These are phyloP conservation scores for Plasmodium adleri DNA, from an alignment of 169 alveolate species.

Conservation along the genomic window DNA sequence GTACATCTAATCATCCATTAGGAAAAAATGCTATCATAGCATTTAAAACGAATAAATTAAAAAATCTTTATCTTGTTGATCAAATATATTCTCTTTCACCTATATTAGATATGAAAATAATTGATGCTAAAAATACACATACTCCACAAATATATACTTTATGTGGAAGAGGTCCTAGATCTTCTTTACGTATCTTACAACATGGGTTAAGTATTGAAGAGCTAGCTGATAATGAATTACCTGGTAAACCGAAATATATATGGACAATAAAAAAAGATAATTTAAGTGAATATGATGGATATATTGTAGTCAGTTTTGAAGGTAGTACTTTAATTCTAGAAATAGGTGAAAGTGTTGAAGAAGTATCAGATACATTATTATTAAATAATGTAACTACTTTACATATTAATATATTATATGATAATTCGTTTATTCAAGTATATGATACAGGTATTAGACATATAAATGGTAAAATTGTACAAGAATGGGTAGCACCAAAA, in stretches of 20 bases:
- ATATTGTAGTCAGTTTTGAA: slow-evolving; percentile 95
- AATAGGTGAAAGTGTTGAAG: slow-evolving; percentile 95
- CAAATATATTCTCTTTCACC: slow-evolving; percentile 95
- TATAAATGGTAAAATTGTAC: slow-evolving; percentile 83
- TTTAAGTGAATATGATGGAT: slow-evolving; percentile 87
- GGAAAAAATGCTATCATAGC: slow-evolving; percentile 90
- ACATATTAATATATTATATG: slow-evolving; percentile 88
- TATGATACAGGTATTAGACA: slow-evolving; percentile 93
- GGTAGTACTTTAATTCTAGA: slow-evolving; percentile 95
- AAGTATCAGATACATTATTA: slow-evolving; percentile 93
- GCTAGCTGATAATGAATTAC: slow-evolving; percentile 95
- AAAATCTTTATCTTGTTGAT: slow-evolving; percentile 91
- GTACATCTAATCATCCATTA: slow-evolving; percentile 92
- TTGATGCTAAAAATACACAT: slow-evolving; percentile 91
- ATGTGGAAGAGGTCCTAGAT: slow-evolving; percentile 97
- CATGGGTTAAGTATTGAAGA: slow-evolving; percentile 97
- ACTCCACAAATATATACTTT: slow-evolving; percentile 88
- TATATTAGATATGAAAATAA: slow-evolving; percentile 95
- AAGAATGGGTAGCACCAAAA: slow-evolving; percentile 89
- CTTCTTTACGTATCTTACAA: slow-evolving; percentile 94
- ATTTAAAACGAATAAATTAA: slow-evolving; percentile 93
- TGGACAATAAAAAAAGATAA: slow-evolving; percentile 94
- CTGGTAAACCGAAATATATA: slow-evolving; percentile 97
- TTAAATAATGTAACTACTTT: slow-evolving; percentile 90
- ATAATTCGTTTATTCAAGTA: slow-evolving; percentile 93